These are phyloP conservation scores for Pichia membranifaciens DNA, from an alignment of 805 yeast genomes.

Conservation along the genomic window DNA sequence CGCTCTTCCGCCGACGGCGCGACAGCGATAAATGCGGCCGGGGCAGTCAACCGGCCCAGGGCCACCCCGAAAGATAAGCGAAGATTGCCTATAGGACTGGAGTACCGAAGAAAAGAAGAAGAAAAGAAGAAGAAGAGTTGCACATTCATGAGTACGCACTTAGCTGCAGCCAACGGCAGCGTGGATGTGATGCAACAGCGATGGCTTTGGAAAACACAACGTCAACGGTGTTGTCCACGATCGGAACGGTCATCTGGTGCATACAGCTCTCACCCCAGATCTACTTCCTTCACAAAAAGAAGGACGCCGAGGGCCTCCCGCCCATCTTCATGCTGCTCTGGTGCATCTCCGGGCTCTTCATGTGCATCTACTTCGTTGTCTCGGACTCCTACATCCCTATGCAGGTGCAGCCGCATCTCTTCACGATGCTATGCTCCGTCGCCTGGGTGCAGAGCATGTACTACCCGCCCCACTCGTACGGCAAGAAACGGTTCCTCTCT, in stretches of 20 bases:
- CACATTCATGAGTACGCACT: neutral
- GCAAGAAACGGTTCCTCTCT: conserved; percentile 32
- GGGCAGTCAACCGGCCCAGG: too few species aligned
- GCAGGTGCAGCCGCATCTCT: conserved; percentile 82
- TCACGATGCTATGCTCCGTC: conserved; percentile 60
- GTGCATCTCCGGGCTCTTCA: conserved; percentile 73
- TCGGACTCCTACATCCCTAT: conserved; percentile 69
- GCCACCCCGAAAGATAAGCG: too few species aligned
- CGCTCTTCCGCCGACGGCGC: too few species aligned
- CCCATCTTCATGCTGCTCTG: conserved; percentile 87
- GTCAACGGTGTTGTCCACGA: conserved; percentile 73
- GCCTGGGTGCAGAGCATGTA: conserved; percentile 61
- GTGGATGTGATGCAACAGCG: neutral
- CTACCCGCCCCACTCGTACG: conserved; percentile 60
- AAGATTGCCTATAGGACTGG: too few species aligned
- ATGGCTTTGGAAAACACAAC: conserved; percentile 34
- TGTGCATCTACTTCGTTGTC: conserved; percentile 75
- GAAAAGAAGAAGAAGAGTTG: neutral
- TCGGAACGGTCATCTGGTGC: conserved; percentile 93
- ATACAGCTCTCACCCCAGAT: conserved; percentile 80
- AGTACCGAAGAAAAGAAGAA: too few species aligned
- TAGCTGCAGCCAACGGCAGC: too few species aligned
- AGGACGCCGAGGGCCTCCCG: conserved; percentile 88
- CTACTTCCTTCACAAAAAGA: conserved; percentile 57
- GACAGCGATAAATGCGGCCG: too few species aligned